Evolutionary conservation across 169 alveolate genomes (phyloP).

Genomic region (Cryptosporidium felis): DNA sequence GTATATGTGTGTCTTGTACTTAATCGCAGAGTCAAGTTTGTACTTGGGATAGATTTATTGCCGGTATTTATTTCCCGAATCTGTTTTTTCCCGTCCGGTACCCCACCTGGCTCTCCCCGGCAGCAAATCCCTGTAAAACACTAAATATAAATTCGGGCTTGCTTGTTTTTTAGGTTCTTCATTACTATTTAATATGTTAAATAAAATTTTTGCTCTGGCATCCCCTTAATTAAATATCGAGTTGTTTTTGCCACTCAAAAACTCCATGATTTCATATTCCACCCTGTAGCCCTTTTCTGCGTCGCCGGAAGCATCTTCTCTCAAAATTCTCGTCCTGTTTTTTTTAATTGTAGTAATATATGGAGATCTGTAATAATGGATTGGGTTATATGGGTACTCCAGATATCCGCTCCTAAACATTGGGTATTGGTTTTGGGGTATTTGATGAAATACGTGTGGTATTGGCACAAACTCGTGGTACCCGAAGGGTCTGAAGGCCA

Average conservation of each 20-base stretch:
- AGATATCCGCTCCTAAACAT: slow-evolving; percentile 35
- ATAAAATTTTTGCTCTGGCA: too few species aligned
- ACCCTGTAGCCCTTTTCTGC: not conserved
- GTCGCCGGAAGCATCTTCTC: not conserved
- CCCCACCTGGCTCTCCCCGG: too few species aligned
- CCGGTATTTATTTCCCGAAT: too few species aligned
- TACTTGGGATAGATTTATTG: too few species aligned
- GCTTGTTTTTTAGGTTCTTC: too few species aligned
- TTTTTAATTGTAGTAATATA: not conserved
- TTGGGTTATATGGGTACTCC: slow-evolving; percentile 23
- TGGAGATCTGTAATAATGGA: slow-evolving; percentile 25
- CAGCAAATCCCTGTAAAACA: too few species aligned
- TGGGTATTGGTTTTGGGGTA: slow-evolving; percentile 23
- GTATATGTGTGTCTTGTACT: too few species aligned
- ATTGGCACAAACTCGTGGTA: slow-evolving; percentile 5
- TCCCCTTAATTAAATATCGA: not conserved
- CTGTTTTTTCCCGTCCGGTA: too few species aligned
- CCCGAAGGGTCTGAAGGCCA: not conserved
- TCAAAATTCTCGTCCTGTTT: not conserved
- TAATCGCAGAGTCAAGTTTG: too few species aligned
- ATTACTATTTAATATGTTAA: too few species aligned
- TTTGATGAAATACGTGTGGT: slow-evolving; percentile 13
- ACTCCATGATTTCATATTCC: slow-evolving; percentile 3
- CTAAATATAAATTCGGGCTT: too few species aligned
- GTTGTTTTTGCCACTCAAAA: not conserved